A percentile compares a stretch with the other conserved stretches of the same genome.
phyloP scores from a whole-genome alignment of 2,329 filamentous ascomycete genomes.

The Sporothrix sp. region DNA sequence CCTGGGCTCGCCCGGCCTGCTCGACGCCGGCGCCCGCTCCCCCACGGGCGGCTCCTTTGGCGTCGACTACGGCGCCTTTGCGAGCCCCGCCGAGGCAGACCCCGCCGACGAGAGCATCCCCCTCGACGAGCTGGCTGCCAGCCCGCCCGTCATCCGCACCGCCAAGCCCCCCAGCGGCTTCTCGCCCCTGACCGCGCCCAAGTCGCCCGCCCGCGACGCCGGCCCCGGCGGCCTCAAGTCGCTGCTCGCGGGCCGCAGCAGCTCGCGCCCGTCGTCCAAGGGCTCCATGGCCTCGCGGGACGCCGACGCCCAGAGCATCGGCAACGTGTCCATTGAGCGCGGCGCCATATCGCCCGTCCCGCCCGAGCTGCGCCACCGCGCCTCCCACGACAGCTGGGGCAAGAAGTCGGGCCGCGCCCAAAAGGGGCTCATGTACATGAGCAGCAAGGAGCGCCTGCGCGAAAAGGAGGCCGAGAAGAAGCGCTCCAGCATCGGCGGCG shows the following conservation, averaged over 20 bases:
- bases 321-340: slow-evolving; percentile 54
- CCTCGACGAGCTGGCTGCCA: slow-evolving; percentile 51
- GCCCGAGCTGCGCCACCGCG: slow-evolving; percentile 42
- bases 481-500: slow-evolving; percentile 36
- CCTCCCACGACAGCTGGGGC: slow-evolving; percentile 54
- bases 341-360: slow-evolving; percentile 34
- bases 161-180: slow-evolving; percentile 71
- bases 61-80: slow-evolving; percentile 62
- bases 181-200: slow-evolving; percentile 59
- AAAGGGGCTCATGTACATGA: slow-evolving; percentile 62
- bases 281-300: slow-evolving; percentile 45
- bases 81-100: slow-evolving; percentile 40
- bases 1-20: slow-evolving; percentile 30
- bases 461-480: slow-evolving; percentile 55
- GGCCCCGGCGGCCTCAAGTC: slow-evolving; percentile 42
- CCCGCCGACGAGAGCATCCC: slow-evolving; percentile 37
- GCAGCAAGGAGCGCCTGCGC: slow-evolving; percentile 56
- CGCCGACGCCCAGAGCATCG: slow-evolving; percentile 52
- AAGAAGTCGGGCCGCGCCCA: slow-evolving; percentile 43
- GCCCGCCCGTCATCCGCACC: slow-evolving; percentile 67
- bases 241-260: slow-evolving; percentile 42
- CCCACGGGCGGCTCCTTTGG: slow-evolving; percentile 49
- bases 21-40: slow-evolving; percentile 23
- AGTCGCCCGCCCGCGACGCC: slow-evolving; percentile 39
- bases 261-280: slow-evolving; percentile 50